Evolutionary conservation across 2,329 filamentous ascomycete species (phyloP).

Genomic region (Trichoderma simmonsii): DNA sequence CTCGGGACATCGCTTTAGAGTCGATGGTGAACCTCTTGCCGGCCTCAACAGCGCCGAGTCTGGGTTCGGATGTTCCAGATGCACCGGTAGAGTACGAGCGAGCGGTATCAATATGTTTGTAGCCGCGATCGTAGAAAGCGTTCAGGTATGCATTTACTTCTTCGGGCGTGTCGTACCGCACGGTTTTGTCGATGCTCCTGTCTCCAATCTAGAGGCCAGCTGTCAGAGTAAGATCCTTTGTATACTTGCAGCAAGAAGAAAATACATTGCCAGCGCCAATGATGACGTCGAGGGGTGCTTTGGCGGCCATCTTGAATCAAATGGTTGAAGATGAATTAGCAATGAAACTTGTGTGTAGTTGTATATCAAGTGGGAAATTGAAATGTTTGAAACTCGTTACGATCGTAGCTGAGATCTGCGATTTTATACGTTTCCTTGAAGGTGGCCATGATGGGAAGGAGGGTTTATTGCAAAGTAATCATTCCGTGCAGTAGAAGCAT

Average conservation of each 20-base stretch:
- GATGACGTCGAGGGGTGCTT: neutral
- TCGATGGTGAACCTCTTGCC: constrained; percentile 33
- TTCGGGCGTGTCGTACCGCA: constrained; percentile 26
- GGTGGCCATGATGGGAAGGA: neutral
- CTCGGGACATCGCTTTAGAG: constrained; percentile 33
- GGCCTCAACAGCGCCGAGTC: constrained; percentile 29
- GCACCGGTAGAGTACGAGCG: constrained; percentile 18
- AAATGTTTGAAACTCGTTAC: neutral
- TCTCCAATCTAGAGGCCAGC: constrained; percentile 24
- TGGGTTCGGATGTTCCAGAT: constrained; percentile 30
- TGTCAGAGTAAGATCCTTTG: neutral
- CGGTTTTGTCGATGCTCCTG: constrained; percentile 22
- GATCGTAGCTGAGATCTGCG: neutral
- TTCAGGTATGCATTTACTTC: constrained; percentile 26
- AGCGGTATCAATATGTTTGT: constrained; percentile 13
- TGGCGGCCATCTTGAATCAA: neutral
- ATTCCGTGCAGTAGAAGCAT: neutral
- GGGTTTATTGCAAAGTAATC: neutral
- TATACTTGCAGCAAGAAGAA: no score
- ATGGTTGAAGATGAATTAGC: no score
- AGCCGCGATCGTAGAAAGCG: constrained; percentile 11
- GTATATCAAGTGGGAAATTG: neutral
- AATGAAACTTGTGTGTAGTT: neutral
- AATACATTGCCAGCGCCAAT: constrained; percentile 13
- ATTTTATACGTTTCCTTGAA: neutral